Evolutionary conservation across 345 rosid species (phyloP).

Genomic region (Rhizophora mangle): DNA sequence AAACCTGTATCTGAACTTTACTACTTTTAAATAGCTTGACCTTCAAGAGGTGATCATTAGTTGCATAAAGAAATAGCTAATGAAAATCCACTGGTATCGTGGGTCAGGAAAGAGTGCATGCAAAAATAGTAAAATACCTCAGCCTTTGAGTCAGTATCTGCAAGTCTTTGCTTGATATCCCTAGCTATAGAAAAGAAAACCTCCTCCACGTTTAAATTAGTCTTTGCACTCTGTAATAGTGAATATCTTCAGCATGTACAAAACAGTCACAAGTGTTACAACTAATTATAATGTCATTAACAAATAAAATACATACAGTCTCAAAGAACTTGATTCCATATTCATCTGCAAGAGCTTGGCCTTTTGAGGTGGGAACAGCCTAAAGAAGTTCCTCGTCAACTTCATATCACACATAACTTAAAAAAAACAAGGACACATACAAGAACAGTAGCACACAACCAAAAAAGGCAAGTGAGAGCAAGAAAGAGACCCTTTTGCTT

Average conservation of each 20-base stretch:
- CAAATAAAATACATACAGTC: slow-evolving; percentile 35
- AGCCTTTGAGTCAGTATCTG: slow-evolving; percentile 40
- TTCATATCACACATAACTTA: slow-evolving; percentile 1
- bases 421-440: neutral
- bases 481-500: slow-evolving; percentile 48
- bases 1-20: neutral
- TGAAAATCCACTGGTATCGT: no score
- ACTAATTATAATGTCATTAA: neutral
- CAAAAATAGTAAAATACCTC: slow-evolving; percentile 33
- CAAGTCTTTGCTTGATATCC: slow-evolving; percentile 54
- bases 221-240: slow-evolving; percentile 51
- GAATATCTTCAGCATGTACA: neutral
- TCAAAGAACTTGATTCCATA: slow-evolving; percentile 61
- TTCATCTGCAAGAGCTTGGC: slow-evolving; percentile 58
- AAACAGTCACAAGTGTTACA: neutral
- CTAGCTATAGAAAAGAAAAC: slow-evolving; percentile 51
- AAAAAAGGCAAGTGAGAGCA: neutral
- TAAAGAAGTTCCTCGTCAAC: slow-evolving; percentile 13
- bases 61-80: no score
- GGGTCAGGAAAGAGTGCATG: neutral
- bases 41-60: no score
- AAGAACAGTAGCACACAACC: neutral
- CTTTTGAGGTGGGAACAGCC: slow-evolving; percentile 54
- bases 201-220: slow-evolving; percentile 55
- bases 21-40: no score